These are phyloP conservation scores for Pelargonium myrrhifolium DNA, from an alignment of 441 rosid species.

Conservation along the genomic window DNA sequence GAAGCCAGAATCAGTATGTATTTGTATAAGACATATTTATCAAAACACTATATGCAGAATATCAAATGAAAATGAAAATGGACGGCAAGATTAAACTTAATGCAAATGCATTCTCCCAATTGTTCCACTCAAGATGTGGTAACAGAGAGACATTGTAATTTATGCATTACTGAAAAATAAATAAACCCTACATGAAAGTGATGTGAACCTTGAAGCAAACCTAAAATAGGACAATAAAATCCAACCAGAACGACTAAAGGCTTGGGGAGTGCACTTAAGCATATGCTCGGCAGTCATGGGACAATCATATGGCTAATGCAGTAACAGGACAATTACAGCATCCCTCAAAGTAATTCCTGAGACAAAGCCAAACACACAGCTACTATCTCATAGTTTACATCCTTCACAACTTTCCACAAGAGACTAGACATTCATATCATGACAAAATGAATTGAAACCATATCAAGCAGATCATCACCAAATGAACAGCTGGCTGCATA, in stretches of 20 bases:
- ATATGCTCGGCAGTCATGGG: no score
- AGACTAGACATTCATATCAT: no score
- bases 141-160: not conserved
- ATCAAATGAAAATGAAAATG: not conserved
- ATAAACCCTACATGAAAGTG: not conserved
- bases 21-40: not conserved
- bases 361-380: no score
- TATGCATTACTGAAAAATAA: not conserved
- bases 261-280: not conserved
- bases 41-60: not conserved
- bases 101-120: not conserved
- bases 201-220: not conserved
- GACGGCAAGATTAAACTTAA: not conserved
- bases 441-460: no score
- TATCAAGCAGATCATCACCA: no score
- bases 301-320: no score
- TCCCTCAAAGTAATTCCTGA: no score
- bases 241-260: not conserved
- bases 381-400: no score
- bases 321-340: no score
- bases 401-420: no score
- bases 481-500: no score
- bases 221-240: not conserved
- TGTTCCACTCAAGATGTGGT: not conserved
- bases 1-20: not conserved